phyloP scores from a whole-genome alignment of 306 rosid species.

The Vicia sativa region DNA sequence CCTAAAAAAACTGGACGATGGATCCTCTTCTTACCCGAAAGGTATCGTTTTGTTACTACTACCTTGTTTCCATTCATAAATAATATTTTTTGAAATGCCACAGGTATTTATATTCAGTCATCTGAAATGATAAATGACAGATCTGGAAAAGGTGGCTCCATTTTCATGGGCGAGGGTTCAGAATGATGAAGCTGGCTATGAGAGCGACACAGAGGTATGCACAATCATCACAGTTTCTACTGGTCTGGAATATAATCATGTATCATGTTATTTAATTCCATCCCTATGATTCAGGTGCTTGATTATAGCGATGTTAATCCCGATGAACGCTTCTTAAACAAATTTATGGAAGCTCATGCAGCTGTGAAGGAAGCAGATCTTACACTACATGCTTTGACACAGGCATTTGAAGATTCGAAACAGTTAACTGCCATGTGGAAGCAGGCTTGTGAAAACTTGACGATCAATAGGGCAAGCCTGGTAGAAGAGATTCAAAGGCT shows the following conservation, averaged over 20 bases:
- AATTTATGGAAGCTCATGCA: conserved; percentile 73
- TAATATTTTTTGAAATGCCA: conserved; percentile 12
- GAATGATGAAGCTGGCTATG: conserved; percentile 46
- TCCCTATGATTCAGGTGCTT: conserved; percentile 52
- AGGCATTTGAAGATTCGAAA: conserved; percentile 79
- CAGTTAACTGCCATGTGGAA: conserved; percentile 65
- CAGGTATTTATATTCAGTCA: conserved; percentile 21
- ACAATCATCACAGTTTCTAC: conserved; percentile 7
- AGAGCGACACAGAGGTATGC: conserved; percentile 55
- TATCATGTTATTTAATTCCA: conserved; percentile 35
- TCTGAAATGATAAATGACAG: conserved; percentile 55
- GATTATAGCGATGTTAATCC: conserved; percentile 39
- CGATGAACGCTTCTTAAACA: conserved; percentile 53
- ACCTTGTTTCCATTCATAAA: conserved; percentile 29
- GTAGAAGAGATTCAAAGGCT: conserved; percentile 65
- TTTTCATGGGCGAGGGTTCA: conserved; percentile 39
- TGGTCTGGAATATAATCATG: conserved; percentile 27
- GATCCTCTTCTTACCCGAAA: conserved; percentile 43
- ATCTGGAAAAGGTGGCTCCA: conserved; percentile 45
- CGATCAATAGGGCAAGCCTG: conserved; percentile 63
- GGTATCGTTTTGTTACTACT: conserved; percentile 54
- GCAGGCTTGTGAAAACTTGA: conserved; percentile 64
- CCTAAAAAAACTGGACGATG: conserved; percentile 38
- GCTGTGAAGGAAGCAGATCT: conserved; percentile 84
- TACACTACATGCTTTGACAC: conserved; percentile 71